Evolutionary conservation across 176 grass and related monocot species (phyloP).

Genomic region (Elymus sibiricus): DNA sequence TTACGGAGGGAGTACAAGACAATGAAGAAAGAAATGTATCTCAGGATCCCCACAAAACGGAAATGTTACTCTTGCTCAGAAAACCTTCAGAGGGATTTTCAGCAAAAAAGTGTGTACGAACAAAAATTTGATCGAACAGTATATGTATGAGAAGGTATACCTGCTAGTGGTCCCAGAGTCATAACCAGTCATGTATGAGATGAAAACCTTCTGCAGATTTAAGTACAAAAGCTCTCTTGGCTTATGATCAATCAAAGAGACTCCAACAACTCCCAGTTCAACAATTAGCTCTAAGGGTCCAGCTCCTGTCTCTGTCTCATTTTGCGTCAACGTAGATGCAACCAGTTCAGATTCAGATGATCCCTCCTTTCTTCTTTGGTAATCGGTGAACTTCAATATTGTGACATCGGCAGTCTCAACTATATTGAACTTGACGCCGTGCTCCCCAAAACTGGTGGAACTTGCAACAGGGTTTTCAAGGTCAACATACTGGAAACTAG

Average conservation of each 20-base stretch:
- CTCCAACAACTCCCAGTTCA: constrained; percentile 87
- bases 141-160: constrained; percentile 36
- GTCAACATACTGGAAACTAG: constrained; percentile 50
- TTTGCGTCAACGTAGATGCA: constrained; percentile 28
- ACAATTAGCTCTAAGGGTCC: constrained; percentile 82
- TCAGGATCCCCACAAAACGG: constrained; percentile 4
- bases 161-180: constrained; percentile 84
- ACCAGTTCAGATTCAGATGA: constrained; percentile 26
- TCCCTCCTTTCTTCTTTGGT: constrained; percentile 37
- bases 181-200: constrained; percentile 88
- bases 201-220: constrained; percentile 75
- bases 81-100: not conserved
- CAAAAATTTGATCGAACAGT: not conserved
- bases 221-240: constrained; percentile 91
- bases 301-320: constrained; percentile 35
- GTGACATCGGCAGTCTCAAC: constrained; percentile 62
- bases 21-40: constrained; percentile 12
- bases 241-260: constrained; percentile 93
- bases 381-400: constrained; percentile 66
- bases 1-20: not conserved
- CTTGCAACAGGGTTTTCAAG: constrained; percentile 54
- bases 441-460: constrained; percentile 49
- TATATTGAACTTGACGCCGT: constrained; percentile 55
- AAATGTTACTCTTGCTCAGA: constrained; percentile 6
- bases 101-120: not conserved